Conservation (phyloP, 352 stramenopile species). For the Pythium plurisporium region DNA sequence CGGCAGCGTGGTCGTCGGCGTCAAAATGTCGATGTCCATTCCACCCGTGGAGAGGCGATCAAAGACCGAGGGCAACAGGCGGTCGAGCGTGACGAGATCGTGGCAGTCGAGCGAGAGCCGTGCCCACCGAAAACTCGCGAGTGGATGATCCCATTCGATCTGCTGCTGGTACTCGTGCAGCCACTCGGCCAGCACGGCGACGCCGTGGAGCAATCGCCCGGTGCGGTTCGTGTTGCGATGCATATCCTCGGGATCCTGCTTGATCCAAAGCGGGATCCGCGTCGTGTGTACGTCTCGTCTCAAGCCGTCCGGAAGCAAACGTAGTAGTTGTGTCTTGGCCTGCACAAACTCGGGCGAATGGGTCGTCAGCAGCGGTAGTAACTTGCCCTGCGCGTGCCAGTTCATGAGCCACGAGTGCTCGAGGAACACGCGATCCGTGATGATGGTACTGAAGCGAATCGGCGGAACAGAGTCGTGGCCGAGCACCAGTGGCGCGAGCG, state of each 20-base stretch:
- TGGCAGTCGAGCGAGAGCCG: background rate
- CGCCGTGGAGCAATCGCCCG: background rate
- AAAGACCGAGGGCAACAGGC: background rate
- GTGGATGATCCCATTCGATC: background rate
- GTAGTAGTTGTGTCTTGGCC: background rate
- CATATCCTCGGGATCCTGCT: background rate
- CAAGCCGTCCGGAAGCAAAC: background rate
- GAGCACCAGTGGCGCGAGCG: background rate
- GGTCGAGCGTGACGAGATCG: background rate
- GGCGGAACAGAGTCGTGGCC: background rate
- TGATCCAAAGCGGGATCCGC: background rate
- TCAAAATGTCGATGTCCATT: background rate
- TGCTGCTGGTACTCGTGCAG: background rate
- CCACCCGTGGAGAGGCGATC: background rate
- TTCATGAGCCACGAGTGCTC: background rate
- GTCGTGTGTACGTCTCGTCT: background rate
- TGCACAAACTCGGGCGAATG: background rate
- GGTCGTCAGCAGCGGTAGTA: background rate
- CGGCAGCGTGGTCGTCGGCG: background rate
- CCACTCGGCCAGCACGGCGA: background rate
- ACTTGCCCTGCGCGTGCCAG: background rate
- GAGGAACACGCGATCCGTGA: background rate
- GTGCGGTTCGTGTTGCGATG: background rate
- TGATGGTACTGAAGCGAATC: background rate
- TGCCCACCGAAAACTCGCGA: background rate